Conservation (phyloP, 2,329 filamentous ascomycete species). For the Neonectria coccinea region DNA sequence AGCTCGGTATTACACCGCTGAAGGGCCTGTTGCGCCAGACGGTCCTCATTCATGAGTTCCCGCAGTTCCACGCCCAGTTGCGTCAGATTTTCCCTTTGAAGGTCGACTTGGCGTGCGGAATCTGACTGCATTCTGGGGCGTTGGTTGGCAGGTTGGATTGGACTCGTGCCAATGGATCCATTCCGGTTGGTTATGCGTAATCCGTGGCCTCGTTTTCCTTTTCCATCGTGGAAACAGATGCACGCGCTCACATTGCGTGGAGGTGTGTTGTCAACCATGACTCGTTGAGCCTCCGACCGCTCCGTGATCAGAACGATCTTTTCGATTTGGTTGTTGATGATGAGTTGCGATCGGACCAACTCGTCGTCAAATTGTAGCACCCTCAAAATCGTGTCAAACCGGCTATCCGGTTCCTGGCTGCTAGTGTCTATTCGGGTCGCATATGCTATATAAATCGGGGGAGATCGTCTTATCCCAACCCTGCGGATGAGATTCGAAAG, state of each 20-base stretch:
- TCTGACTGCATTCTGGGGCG: constrained; percentile 84
- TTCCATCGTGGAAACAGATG: constrained; percentile 74
- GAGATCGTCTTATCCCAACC: constrained; percentile 63
- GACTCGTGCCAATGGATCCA: constrained; percentile 57
- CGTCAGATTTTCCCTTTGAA: constrained; percentile 62
- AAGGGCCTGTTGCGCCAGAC: constrained; percentile 60
- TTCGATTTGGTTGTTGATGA: constrained; percentile 86
- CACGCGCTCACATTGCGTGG: constrained; percentile 80
- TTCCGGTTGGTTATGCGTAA: constrained; percentile 64
- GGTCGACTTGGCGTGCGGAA: constrained; percentile 71
- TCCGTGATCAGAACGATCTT: constrained; percentile 83
- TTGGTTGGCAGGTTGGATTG: constrained; percentile 60
- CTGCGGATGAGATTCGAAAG: constrained; percentile 74
- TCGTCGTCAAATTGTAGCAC: constrained; percentile 86
- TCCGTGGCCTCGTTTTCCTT: constrained; percentile 65
- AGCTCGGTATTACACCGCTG: constrained; percentile 61
- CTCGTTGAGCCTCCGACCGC: constrained; percentile 72
- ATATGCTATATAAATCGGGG: constrained; percentile 55
- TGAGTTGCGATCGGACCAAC: constrained; percentile 80
- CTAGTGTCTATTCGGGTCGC: constrained; percentile 51
- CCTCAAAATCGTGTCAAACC: constrained; percentile 82
- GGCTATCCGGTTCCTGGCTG: constrained; percentile 75
- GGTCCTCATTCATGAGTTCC: constrained; percentile 62
- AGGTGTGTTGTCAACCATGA: constrained; percentile 73
- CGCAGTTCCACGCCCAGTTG: constrained; percentile 67